Conservation (phyloP, 768 basidiomycete species). For the Boletus tomentosulus region DNA sequence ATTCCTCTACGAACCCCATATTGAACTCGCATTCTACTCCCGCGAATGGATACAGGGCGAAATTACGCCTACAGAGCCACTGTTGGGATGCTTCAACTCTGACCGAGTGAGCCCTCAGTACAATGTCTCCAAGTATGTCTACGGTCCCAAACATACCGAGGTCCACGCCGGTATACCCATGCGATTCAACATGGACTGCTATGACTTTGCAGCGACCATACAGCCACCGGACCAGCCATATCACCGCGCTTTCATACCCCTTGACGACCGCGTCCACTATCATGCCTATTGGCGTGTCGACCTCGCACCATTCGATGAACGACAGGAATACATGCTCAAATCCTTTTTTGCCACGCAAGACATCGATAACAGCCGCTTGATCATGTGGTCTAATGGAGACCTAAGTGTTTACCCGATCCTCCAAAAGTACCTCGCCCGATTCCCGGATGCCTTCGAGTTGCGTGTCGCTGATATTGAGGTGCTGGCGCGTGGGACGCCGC, state of each 20-base stretch:
- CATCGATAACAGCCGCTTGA: constrained; percentile 52
- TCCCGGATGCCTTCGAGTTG: constrained; percentile 70
- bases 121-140: constrained; percentile 60
- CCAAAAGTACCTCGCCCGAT: constrained; percentile 51
- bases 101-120: constrained; percentile 58
- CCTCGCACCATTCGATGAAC: constrained; percentile 70
- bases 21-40: constrained; percentile 79
- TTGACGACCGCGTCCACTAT: constrained; percentile 56
- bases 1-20: constrained; percentile 73
- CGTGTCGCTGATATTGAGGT: constrained; percentile 60
- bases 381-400: constrained; percentile 93
- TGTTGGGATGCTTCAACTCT: constrained; percentile 73
- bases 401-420: constrained; percentile 54
- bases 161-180: constrained; percentile 80
- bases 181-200: constrained; percentile 83
- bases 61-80: constrained; percentile 58
- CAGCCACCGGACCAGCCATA: constrained; percentile 27
- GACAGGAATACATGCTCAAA: constrained; percentile 89
- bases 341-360: constrained; percentile 94
- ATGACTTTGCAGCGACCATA: constrained; percentile 86
- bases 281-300: constrained; percentile 96
- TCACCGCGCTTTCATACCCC: constrained; percentile 9
- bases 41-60: constrained; percentile 72
- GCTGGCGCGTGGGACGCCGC: constrained; percentile 71
- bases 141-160: constrained; percentile 61